A percentile compares a stretch with the other conserved stretches of the same genome.
Conservation (phyloP, 768 basidiomycete genomes). For the Coprinopsis strossmayeri region DNA sequence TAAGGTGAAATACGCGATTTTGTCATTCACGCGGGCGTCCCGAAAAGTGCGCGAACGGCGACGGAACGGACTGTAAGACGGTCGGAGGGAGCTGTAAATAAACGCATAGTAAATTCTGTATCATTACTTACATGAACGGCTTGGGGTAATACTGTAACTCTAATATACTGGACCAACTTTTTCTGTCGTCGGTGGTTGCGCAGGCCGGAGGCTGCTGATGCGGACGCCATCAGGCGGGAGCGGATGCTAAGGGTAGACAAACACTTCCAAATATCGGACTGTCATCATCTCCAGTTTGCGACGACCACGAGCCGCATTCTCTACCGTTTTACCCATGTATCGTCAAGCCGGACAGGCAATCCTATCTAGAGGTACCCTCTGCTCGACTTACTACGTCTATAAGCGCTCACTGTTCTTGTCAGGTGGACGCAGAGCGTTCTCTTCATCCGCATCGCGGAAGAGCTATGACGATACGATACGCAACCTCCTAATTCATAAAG, state of each 20-base stretch:
- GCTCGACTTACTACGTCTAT: neutral
- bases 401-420: constrained; percentile 1
- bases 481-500: constrained; percentile 89
- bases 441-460: constrained; percentile 63
- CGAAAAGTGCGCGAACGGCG: constrained; percentile 68
- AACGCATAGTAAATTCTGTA: too few relatives aligned
- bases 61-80: constrained; percentile 33
- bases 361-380: constrained; percentile 39
- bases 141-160: too few relatives aligned
- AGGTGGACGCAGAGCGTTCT: constrained; percentile 77
- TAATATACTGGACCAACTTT: too few relatives aligned
- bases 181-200: too few relatives aligned
- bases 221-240: neutral
- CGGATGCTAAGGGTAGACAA: neutral
- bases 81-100: constrained; percentile 2
- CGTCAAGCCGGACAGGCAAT: constrained; percentile 56
- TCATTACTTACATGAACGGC: too few relatives aligned
- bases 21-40: constrained; percentile 64
- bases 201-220: too few relatives aligned
- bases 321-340: constrained; percentile 38
- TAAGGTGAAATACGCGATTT: constrained; percentile 76
- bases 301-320: neutral
- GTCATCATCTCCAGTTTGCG: constrained; percentile 1
- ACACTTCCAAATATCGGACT: neutral
- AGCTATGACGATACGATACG: constrained; percentile 86